Percentiles rank a stretch among this genome's conserved stretches.
phyloP scores from a whole-genome alignment of 768 basidiomycete species.

The Sarcomyxa edulis region DNA sequence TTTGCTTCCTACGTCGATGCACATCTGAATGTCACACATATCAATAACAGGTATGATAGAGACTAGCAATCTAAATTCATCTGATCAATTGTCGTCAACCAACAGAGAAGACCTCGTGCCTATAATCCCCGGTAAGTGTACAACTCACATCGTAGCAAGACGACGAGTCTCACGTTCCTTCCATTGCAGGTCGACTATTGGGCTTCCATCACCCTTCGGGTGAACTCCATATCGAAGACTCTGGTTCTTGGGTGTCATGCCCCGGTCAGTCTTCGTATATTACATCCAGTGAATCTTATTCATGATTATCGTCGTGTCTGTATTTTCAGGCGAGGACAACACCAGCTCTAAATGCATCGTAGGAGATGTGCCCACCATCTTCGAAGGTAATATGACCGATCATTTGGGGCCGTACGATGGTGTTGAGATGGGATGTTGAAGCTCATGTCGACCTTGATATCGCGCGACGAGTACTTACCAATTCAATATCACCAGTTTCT shows the following conservation, averaged over 20 bases:
- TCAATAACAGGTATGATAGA: no score
- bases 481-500: no score
- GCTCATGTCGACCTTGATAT: no score
- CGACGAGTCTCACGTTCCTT: no score
- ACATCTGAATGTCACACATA: conserved; percentile 46
- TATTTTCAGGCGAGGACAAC: conserved; percentile 60
- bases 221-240: conserved; percentile 46
- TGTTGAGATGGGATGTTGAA: conserved; percentile 7
- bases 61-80: no score
- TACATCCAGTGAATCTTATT: not conserved
- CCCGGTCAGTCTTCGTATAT: conserved; percentile 30
- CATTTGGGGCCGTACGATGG: conserved; percentile 21
- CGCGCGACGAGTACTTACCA: no score
- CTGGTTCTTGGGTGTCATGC: conserved; percentile 48
- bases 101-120: conserved; percentile 37
- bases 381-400: conserved; percentile 28
- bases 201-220: conserved; percentile 42
- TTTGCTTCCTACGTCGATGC: conserved; percentile 60
- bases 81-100: no score
- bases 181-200: no score
- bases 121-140: conserved; percentile 33
- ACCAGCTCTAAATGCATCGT: conserved; percentile 35
- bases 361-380: conserved; percentile 39
- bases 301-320: no score
- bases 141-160: no score